Evolutionary conservation across 257 asterid species (phyloP).

Genomic region (Forsythia viridissima): DNA sequence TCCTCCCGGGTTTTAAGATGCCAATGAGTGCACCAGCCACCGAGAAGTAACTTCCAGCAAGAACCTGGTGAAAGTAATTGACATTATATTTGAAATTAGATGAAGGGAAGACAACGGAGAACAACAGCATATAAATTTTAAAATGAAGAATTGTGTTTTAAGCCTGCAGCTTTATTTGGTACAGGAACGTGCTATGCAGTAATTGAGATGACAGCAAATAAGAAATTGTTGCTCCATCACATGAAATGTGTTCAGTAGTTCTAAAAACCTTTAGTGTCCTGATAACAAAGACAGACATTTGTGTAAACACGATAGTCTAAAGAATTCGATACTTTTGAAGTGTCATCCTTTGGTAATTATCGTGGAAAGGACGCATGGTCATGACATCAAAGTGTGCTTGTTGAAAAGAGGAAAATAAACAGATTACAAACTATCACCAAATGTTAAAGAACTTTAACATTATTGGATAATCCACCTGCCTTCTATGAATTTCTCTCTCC

Average conservation of each 20-base stretch:
- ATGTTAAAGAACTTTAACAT: neutral
- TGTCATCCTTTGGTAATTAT: neutral
- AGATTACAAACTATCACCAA: neutral
- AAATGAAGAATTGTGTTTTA: neutral
- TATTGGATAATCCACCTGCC: neutral
- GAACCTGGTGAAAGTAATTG: constrained; percentile 56
- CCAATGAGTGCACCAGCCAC: constrained; percentile 92
- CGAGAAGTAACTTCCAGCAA: constrained; percentile 96
- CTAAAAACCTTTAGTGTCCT: neutral
- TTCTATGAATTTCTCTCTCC: neutral
- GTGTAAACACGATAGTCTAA: no score
- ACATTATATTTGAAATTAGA: neutral
- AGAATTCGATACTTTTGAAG: neutral
- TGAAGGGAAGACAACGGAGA: neutral
- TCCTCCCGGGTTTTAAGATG: constrained; percentile 81
- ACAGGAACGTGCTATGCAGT: neutral
- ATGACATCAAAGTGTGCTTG: neutral
- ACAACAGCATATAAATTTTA: neutral
- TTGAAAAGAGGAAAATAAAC: neutral
- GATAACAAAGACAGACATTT: neutral
- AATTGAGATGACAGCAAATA: neutral
- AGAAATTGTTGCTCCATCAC: neutral
- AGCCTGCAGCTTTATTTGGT: neutral
- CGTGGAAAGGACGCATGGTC: neutral
- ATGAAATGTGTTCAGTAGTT: neutral